These are phyloP conservation scores for Vanrija sp. DNA, from an alignment of 1,284 basidiomycete genomes.

Conservation along the genomic window DNA sequence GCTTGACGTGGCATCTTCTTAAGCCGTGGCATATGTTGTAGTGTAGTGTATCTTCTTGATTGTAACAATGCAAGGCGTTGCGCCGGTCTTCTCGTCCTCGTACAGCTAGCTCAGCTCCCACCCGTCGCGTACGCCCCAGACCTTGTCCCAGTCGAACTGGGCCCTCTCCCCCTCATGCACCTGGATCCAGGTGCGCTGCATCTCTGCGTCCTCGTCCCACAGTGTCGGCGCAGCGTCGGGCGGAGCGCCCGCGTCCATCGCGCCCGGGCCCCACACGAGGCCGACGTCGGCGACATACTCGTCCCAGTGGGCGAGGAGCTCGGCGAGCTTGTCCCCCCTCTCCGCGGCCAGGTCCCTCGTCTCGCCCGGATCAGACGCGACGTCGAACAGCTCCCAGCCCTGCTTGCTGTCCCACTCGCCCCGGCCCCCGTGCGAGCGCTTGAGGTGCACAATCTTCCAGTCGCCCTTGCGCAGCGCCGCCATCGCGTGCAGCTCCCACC, in stretches of 20 bases:
- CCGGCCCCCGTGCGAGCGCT: conserved; percentile 5
- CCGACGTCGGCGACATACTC: conserved; percentile 13
- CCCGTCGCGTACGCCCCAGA: neutral
- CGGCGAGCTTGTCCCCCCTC: conserved; percentile 16
- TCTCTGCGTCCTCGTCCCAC: conserved; percentile 7
- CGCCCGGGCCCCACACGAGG: conserved; percentile 9
- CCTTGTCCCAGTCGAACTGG: neutral
- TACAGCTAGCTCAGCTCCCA: too few species aligned
- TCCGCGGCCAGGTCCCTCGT: conserved; percentile 18
- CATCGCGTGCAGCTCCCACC: conserved; percentile 10
- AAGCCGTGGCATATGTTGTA: too few species aligned
- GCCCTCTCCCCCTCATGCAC: neutral
- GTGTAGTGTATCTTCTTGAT: too few species aligned
- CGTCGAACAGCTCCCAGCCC: conserved; percentile 33
- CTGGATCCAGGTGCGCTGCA: conserved; percentile 1
- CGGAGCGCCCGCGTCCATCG: conserved; percentile 3
- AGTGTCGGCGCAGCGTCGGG: neutral
- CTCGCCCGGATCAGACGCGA: conserved; percentile 34
- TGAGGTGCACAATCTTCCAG: conserved; percentile 29
- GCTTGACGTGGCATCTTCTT: too few species aligned
- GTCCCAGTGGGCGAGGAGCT: conserved; percentile 21
- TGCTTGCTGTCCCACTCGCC: conserved; percentile 3
- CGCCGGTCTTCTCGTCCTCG: neutral
- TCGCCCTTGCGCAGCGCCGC: conserved; percentile 29
- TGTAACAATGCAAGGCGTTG: too few species aligned